Base-by-base conservation (phyloP, 257 asterid genomes). In the Rauvolfia tetraphylla region DNA sequence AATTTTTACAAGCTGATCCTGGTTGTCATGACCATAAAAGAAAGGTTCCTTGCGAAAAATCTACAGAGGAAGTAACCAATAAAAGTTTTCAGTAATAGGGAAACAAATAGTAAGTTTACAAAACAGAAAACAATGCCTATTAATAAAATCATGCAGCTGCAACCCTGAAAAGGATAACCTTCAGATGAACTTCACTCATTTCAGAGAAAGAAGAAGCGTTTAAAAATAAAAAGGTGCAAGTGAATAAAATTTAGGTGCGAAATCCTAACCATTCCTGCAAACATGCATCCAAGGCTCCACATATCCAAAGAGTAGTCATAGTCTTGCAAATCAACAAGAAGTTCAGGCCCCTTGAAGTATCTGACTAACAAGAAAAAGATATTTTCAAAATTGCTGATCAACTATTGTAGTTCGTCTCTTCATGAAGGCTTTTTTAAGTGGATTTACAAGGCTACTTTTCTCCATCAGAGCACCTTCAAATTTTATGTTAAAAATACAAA, bases 41-140 rank as follows among this genome's bases (percentile, higher is more conserved):
- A 95, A 95, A 80, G 98, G 98, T 81, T 95, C 98, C 91, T 92
- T 95, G 74, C 96, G 97, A 65, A 95, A 95, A 76, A 95, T 92
- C 98, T 95, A 71, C 78, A 79, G 56, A 25, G 57, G 84, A 75
- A 76, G 41, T 63, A 75, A 11, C 27, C 76, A 69, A 74, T 57
- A 27, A 77, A 25, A 34, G 15, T 29, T n/a, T 70, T 27, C 36
- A 41, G 7, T 23, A 23, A 17, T n/a, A 44, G 42, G 29, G 3
- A 49, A 67, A 57, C 70, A 38, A 71, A 58, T 17, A 63, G 3
- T 10, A n/a, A 22, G 46, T 70, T 18, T 10, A 46, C 71, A 11
- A 15, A 20, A 31, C 27, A 46, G 18, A 66, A 38, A 22, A 67
- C 15, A 76, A 22, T 44, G 20, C 39, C 57, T 22, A 20, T 56